A percentile compares a stretch with the other conserved stretches of the same genome.
These are phyloP conservation scores for Coprinopsis strossmayeri DNA, from an alignment of 768 basidiomycete genomes.

Conservation along the genomic window DNA sequence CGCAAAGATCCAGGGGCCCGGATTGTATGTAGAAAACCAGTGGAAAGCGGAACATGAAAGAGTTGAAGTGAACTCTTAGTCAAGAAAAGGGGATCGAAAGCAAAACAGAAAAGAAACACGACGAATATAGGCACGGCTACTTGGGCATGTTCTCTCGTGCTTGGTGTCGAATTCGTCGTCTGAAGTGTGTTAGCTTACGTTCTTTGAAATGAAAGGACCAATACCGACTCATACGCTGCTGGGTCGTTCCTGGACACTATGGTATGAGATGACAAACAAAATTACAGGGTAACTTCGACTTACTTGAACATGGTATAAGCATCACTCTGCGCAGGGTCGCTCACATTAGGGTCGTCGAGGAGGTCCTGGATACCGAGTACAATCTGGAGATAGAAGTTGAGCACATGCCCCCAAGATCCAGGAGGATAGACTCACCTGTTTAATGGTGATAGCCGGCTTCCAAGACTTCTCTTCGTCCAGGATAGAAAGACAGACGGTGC, in stretches of 20 bases:
- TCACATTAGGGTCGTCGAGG: conserved; percentile 91
- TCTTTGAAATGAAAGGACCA: not conserved
- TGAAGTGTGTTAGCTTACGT: conserved; percentile 24
- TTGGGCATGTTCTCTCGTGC: conserved; percentile 89
- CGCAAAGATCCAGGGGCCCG: too few relatives aligned
- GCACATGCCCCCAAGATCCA: conserved; percentile 1
- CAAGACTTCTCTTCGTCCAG: conserved; percentile 98
- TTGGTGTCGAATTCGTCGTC: conserved; percentile 76
- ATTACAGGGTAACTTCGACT: conserved; percentile 23
- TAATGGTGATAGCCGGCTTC: conserved; percentile 99
- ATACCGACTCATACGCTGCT: conserved; percentile 77
- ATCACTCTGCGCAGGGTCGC: conserved; percentile 96
- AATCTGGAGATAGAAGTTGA: conserved; percentile 50
- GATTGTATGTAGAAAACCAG: too few relatives aligned
- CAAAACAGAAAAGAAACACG: not conserved
- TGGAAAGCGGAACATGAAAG: too few relatives aligned
- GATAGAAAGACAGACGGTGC: conserved; percentile 96
- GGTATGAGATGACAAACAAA: conserved; percentile 9
- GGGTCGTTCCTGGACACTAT: conserved; percentile 85
- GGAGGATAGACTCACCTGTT: conserved; percentile 59
- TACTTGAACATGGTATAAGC: conserved; percentile 99
- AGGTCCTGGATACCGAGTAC: conserved; percentile 94
- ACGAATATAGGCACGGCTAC: conserved; percentile 31
- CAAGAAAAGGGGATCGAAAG: not conserved
- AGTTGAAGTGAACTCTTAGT: too few relatives aligned